A percentile compares a stretch with the other conserved stretches of the same genome.
Conservation (phyloP, 352 stramenopile species). For the Pythium rishiriense region DNA sequence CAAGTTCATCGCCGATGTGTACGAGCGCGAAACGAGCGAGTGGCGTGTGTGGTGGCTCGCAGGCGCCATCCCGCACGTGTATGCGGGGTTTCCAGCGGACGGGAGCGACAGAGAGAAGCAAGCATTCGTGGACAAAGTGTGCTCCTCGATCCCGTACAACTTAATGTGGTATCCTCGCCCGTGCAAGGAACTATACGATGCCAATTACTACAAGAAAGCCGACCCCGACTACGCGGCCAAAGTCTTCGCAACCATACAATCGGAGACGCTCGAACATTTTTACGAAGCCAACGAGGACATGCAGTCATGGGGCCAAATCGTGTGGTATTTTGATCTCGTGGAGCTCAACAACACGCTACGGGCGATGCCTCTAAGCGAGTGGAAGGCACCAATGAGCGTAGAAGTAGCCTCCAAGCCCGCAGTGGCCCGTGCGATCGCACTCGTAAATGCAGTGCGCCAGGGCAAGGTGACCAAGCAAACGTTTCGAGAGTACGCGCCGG, state of each 20-base stretch:
- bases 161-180: slow-evolving; percentile 27
- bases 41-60: slow-evolving; percentile 18
- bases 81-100: slow-evolving; percentile 7
- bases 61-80: slow-evolving; percentile 9
- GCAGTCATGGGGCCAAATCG: slow-evolving; percentile 19
- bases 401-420: slow-evolving; percentile 5
- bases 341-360: slow-evolving; percentile 6
- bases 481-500: slow-evolving; percentile 2
- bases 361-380: slow-evolving; percentile 3
- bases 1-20: slow-evolving; percentile 26
- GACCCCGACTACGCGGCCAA: too few relatives aligned
- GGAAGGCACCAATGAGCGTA: too few relatives aligned
- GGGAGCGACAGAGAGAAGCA: slow-evolving; percentile 15
- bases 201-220: neutral
- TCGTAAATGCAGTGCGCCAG: slow-evolving; percentile 12
- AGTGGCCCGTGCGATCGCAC: neutral
- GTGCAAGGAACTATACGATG: slow-evolving; percentile 17
- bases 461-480: slow-evolving; percentile 19
- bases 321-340: slow-evolving; percentile 22
- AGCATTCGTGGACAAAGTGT: slow-evolving; percentile 12
- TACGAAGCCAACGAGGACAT: slow-evolving; percentile 13
- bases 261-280: slow-evolving; percentile 13
- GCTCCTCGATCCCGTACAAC: slow-evolving; percentile 16
- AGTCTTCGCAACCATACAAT: neutral
- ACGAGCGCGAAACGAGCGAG: slow-evolving; percentile 25